These are phyloP conservation scores for Komagataea norvegica DNA, from an alignment of 1,139 yeast genomes.

Conservation along the genomic window DNA sequence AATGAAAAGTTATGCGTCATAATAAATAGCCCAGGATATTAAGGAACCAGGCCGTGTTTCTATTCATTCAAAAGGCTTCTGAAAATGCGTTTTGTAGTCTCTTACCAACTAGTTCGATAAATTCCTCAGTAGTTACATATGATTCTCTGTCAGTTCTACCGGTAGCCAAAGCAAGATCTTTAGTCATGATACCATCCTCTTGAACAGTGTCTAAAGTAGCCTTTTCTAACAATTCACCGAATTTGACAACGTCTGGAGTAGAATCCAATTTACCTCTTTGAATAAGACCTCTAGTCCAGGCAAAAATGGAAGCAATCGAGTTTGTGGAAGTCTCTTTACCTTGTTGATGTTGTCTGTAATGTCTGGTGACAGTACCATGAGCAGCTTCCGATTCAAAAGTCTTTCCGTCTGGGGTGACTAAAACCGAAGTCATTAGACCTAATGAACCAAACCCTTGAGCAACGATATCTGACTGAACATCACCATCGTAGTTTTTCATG, in stretches of 20 bases:
- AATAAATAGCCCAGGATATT: constrained; percentile 1
- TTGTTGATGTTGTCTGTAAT: constrained; percentile 76
- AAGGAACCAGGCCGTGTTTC: not conserved
- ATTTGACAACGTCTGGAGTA: constrained; percentile 65
- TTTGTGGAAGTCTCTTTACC: constrained; percentile 83
- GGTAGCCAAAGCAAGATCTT: constrained; percentile 72
- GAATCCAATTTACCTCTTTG: constrained; percentile 75
- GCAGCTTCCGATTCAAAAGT: constrained; percentile 84
- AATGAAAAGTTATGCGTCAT: not conserved
- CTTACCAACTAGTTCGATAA: constrained; percentile 65
- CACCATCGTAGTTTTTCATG: constrained; percentile 82
- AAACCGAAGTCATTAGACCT: constrained; percentile 79
- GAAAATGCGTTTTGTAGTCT: constrained; percentile 26
- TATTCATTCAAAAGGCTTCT: constrained; percentile 3
- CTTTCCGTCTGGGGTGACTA: constrained; percentile 83
- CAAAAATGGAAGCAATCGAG: constrained; percentile 80
- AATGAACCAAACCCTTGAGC: constrained; percentile 86
- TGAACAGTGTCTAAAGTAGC: constrained; percentile 72
- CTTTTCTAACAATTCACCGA: constrained; percentile 61
- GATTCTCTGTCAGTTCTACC: constrained; percentile 61
- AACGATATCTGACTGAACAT: constrained; percentile 78
- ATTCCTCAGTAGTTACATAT: constrained; percentile 73
- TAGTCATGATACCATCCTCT: constrained; percentile 73
- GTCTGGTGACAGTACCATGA: constrained; percentile 85
- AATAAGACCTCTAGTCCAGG: constrained; percentile 81